Conservation (phyloP, 257 asterid species). For the Rhazya stricta region DNA sequence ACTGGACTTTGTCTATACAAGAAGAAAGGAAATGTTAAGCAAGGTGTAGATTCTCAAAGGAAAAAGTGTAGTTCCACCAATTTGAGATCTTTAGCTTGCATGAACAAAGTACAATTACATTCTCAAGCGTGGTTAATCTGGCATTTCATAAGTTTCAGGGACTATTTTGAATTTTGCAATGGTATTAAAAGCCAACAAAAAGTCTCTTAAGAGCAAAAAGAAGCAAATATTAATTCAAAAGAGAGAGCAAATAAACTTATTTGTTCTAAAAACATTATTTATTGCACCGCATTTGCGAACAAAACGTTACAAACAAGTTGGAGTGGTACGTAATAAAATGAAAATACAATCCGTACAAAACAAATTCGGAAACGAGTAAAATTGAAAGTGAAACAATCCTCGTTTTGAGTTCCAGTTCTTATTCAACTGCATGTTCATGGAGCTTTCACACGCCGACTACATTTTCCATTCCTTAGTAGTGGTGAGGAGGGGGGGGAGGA, state of each 20-base stretch:
- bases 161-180: not conserved
- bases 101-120: not conserved
- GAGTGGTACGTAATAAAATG: not conserved
- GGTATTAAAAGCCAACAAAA: not conserved
- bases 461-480: constrained; percentile 1
- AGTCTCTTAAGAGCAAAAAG: not conserved
- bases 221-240: not conserved
- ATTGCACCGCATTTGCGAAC: not conserved
- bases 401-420: not conserved
- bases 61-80: not conserved
- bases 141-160: not conserved
- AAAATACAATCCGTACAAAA: not conserved
- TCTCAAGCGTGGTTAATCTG: not conserved
- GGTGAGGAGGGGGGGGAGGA: constrained; percentile 11
- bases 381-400: not conserved
- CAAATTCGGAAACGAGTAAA: not conserved
- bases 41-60: not conserved
- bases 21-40: no score
- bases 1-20: no score
- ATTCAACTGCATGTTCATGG: not conserved
- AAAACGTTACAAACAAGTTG: not conserved
- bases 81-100: no score
- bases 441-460: not conserved
- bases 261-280: not conserved
- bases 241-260: not conserved